Evolutionary conservation across 805 yeast species (phyloP).

Genomic region (Saturnispora sekii): DNA sequence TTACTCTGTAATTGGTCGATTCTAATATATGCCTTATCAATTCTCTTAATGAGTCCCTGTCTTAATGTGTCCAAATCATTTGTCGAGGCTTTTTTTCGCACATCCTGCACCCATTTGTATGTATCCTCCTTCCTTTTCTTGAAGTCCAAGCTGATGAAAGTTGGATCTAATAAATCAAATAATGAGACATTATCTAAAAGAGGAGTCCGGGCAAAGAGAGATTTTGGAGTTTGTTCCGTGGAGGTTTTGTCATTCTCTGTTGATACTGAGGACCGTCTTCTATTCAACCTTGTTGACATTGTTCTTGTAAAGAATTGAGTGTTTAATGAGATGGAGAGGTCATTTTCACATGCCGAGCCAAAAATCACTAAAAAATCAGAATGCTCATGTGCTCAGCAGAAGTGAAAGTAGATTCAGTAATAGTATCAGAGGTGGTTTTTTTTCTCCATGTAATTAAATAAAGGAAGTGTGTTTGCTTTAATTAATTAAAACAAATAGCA

Average conservation of each 20-base stretch:
- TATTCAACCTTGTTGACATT: not conserved
- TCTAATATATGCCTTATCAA: slow-evolving; percentile 31
- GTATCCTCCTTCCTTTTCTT: slow-evolving; percentile 20
- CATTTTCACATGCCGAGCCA: not conserved
- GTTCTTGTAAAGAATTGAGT: no score
- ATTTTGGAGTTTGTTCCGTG: slow-evolving; percentile 3
- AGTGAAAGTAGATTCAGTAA: no score
- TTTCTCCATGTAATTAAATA: not conserved
- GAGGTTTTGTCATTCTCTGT: not conserved
- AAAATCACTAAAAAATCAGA: no score
- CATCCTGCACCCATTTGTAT: slow-evolving; percentile 22
- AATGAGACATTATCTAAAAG: slow-evolving; percentile 22
- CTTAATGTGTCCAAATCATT: slow-evolving; percentile 15
- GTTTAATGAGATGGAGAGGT: not conserved
- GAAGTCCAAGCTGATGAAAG: slow-evolving; percentile 15
- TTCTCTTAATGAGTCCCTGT: slow-evolving; percentile 17
- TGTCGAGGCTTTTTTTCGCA: slow-evolving; percentile 9
- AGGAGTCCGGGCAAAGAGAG: slow-evolving; percentile 9
- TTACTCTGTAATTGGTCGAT: slow-evolving; percentile 31
- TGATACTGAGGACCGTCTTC: not conserved
- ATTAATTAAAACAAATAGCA: no score
- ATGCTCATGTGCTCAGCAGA: no score
- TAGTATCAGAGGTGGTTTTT: not conserved
- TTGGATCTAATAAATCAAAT: slow-evolving; percentile 26
- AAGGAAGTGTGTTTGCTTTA: not conserved